phyloP scores from a whole-genome alignment of 2,329 filamentous ascomycete species.

The Ascochyta rabiei region DNA sequence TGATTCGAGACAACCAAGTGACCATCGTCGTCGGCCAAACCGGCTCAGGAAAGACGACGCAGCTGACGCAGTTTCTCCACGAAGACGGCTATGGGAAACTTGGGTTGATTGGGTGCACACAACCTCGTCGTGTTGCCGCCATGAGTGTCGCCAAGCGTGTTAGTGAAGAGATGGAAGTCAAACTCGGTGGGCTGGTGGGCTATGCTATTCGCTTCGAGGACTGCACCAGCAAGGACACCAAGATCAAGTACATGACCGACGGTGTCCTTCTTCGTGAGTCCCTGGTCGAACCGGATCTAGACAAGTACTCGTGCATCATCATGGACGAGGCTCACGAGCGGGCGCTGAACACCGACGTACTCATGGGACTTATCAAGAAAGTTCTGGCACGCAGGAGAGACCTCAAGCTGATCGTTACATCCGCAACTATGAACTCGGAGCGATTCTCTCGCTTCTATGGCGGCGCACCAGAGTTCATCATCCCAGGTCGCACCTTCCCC shows the following conservation, averaged over 20 bases:
- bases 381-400: conserved; percentile 87
- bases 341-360: conserved; percentile 92
- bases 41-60: conserved; percentile 96
- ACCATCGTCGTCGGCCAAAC: conserved; percentile 97
- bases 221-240: conserved; percentile 92
- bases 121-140: conserved; percentile 92
- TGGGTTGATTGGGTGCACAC: conserved; percentile 95
- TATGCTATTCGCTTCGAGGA: conserved; percentile 99
- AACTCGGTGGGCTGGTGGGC: conserved; percentile 83
- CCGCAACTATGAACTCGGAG: conserved; percentile 97
- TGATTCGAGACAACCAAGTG: conserved; percentile 96
- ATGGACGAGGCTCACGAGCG: conserved; percentile 99
- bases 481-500: conserved; percentile 93
- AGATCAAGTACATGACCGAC: conserved; percentile 99
- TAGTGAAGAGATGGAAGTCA: conserved; percentile 96
- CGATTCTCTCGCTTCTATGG: conserved; percentile 96
- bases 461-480: conserved; percentile 93
- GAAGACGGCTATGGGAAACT: conserved; percentile 90
- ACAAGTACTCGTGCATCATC: conserved; percentile 97
- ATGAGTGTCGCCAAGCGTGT: conserved; percentile 99
- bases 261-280: conserved; percentile 93
- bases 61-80: conserved; percentile 92
- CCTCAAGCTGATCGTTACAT: conserved; percentile 95
- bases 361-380: conserved; percentile 98
- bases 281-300: conserved; percentile 87